Evolutionary conservation across 2,329 filamentous ascomycete genomes (phyloP), one percentile per base, ranked within the genome.

Genomic region (Lanzia echinophila): DNA sequence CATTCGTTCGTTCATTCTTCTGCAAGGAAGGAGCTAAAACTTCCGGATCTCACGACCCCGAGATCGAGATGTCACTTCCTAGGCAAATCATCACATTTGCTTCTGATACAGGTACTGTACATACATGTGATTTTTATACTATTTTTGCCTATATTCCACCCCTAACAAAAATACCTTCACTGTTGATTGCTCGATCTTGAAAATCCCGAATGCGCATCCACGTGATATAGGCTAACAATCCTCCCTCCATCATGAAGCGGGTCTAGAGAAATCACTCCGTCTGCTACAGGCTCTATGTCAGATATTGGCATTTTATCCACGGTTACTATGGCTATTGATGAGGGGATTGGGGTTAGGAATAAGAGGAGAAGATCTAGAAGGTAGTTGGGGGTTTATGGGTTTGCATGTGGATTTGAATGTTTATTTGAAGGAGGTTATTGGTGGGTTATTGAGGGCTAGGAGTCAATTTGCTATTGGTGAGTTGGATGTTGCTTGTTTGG

Each of bases 181-280:
- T 11, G 19, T 15, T 24, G 20, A n/a, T 28, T 12, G 19, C 24
- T 45, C 22, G n/a, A n/a, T n/a, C n/a, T n/a, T n/a, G n/a, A n/a
- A n/a, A n/a, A n/a, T n/a, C n/a, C n/a, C n/a, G n/a, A 10, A 7
- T 42, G 8, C 2, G 6, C 11, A 17, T 24, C 24, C 28, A 22
- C n/a, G 22, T 17, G 28, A 20, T 32, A 20, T 19, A 13, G n/a
- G 6, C 7, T 28, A 41, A 41, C 45, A 32, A 19, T 11, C 3
- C n/a, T 24, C 8, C 15, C 1, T 4, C 3, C 5, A 10, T 19
- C 12, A 2, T 13, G 19, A 60, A 82, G 82, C 75, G 62, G 82
- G 81, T 4, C 72, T 86, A 1, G 83, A 86, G 67, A 79, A 82
- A 55, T 72, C 75, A 50, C 72, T 86, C 59, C 79, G 83, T 44